Evolutionary conservation across 768 basidiomycete genomes (phyloP).

Genomic region (Collybia sp.): DNA sequence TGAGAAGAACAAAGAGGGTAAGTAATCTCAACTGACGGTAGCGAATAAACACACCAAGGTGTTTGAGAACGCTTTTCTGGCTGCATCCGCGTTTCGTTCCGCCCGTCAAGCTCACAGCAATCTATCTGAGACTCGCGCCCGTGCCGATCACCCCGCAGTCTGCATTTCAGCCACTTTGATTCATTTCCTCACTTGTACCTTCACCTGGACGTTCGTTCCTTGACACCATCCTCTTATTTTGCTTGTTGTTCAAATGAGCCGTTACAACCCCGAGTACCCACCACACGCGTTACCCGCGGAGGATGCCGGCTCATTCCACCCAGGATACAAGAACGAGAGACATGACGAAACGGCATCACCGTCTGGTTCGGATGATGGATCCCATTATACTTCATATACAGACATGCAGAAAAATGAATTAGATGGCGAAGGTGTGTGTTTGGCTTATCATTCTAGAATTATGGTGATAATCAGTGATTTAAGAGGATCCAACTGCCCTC

Average conservation of each 20-base stretch:
- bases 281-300: conserved; percentile 21
- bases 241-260: conserved; percentile 20
- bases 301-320: conserved; percentile 18
- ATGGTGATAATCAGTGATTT: conserved; percentile 2
- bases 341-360: conserved; percentile 45
- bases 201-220: conserved; percentile 16
- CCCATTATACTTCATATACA: conserved; percentile 25
- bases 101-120: conserved; percentile 23
- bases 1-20: conserved; percentile 34
- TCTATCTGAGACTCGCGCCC: conserved; percentile 39
- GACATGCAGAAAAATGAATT: conserved; percentile 33
- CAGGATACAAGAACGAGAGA: conserved; percentile 19
- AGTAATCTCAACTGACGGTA: conserved; percentile 16
- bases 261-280: conserved; percentile 17
- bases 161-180: conserved; percentile 14
- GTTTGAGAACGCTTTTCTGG: conserved; percentile 28
- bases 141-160: conserved; percentile 31
- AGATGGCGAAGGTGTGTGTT: conserved; percentile 40
- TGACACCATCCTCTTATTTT: conserved; percentile 9
- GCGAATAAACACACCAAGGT: conserved; percentile 28
- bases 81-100: conserved; percentile 40
- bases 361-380: conserved; percentile 56
- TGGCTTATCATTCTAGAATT: background rate
- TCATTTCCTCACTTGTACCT: conserved; percentile 14
- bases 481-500: conserved; percentile 38